These are phyloP conservation scores for Pythium dissotocum DNA, from an alignment of 352 stramenopile species.

Conservation along the genomic window DNA sequence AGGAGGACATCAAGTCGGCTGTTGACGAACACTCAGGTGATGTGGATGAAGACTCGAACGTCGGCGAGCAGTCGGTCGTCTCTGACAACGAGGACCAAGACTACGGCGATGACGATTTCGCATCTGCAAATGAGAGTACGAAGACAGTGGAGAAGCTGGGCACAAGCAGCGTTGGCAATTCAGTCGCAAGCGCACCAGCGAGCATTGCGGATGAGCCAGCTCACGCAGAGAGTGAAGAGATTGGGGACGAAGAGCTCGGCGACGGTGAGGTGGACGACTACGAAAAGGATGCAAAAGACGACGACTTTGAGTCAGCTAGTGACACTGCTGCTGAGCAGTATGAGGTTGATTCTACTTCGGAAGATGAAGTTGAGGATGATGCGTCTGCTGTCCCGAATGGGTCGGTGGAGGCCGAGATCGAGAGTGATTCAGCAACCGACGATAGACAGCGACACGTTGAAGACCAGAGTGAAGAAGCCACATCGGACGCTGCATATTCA, in stretches of 20 bases:
- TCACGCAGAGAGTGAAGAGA: neutral
- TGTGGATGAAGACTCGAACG: neutral
- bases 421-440: neutral
- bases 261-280: neutral
- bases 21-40: neutral
- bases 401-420: neutral
- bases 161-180: neutral
- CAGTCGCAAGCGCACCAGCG: conserved; percentile 9
- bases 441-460: neutral
- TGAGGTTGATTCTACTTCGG: neutral
- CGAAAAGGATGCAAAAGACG: neutral
- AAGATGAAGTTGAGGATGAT: neutral
- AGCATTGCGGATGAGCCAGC: neutral
- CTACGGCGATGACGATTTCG: conserved; percentile 45
- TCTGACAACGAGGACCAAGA: conserved; percentile 8
- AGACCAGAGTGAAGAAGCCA: neutral
- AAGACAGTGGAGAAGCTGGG: conserved; percentile 8
- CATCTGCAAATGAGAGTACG: conserved; percentile 28
- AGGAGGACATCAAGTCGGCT: conserved; percentile 10
- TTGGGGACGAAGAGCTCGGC: neutral
- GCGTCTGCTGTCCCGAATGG: neutral
- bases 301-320: neutral
- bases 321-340: neutral
- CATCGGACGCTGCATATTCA: neutral
- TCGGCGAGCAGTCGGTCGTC: neutral